phyloP scores from a whole-genome alignment of 1,139 yeast species.

The Kodamaea fungicola region DNA sequence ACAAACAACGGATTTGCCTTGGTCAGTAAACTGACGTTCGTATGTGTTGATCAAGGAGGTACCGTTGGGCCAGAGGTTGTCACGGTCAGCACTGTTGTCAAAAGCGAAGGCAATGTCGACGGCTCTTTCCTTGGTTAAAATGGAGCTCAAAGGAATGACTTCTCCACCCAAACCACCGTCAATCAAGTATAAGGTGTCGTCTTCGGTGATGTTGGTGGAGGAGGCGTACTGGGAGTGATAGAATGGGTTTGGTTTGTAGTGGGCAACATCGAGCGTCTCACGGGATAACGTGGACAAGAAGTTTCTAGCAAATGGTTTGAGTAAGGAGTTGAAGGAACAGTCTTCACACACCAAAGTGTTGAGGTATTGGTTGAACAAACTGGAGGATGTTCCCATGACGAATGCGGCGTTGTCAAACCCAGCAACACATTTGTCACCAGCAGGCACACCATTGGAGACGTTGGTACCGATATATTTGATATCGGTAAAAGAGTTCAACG shows the following conservation, averaged over 20 bases:
- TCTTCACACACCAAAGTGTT: constrained; percentile 51
- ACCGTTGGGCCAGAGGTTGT: constrained; percentile 42
- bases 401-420: constrained; percentile 81
- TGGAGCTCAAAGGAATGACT: constrained; percentile 32
- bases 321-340: constrained; percentile 46
- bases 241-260: constrained; percentile 51
- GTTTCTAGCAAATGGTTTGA: constrained; percentile 41
- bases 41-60: constrained; percentile 46
- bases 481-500: constrained; percentile 36
- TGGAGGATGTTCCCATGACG: constrained; percentile 73
- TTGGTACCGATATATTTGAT: constrained; percentile 34
- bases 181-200: constrained; percentile 34
- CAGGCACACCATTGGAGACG: constrained; percentile 29
- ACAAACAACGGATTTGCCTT: constrained; percentile 65
- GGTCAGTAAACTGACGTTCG: constrained; percentile 61
- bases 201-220: constrained; percentile 23
- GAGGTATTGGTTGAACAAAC: constrained; percentile 70
- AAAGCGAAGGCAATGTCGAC: constrained; percentile 39
- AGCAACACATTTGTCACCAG: constrained; percentile 41
- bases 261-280: constrained; percentile 36
- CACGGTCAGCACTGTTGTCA: constrained; percentile 38
- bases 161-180: constrained; percentile 46
- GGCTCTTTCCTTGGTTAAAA: constrained; percentile 33
- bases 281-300: constrained; percentile 45
- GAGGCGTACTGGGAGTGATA: constrained; percentile 39